Evolutionary conservation across 2,329 filamentous ascomycete species (phyloP).

Genomic region (Neofusicoccum parvum): DNA sequence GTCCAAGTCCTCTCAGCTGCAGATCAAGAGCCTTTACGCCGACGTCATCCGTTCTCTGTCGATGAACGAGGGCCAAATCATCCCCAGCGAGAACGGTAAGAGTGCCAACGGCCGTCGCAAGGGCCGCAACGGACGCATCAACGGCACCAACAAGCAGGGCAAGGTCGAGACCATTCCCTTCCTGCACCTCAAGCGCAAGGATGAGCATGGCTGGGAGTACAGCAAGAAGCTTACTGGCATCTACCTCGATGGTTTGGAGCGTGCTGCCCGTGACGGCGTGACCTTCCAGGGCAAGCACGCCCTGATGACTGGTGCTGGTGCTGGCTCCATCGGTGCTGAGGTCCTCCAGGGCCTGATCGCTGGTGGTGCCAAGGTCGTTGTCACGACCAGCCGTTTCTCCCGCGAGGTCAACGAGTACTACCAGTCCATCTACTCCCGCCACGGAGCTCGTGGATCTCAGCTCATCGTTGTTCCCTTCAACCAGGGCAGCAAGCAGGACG

Average conservation of each 20-base stretch:
- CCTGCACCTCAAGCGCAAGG: slow-evolving; percentile 93
- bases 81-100: slow-evolving; percentile 82
- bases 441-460: slow-evolving; percentile 90
- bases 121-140: slow-evolving; percentile 54
- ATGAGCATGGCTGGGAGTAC: slow-evolving; percentile 95
- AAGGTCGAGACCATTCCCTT: slow-evolving; percentile 98
- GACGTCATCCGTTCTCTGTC: slow-evolving; percentile 91
- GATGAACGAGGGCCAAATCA: slow-evolving; percentile 98
- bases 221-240: slow-evolving; percentile 96
- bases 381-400: slow-evolving; percentile 95
- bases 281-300: slow-evolving; percentile 94
- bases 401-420: slow-evolving; percentile 99
- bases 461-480: slow-evolving; percentile 99
- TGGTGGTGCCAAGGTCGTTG: slow-evolving; percentile 93
- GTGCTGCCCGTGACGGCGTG: slow-evolving; percentile 83
- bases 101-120: slow-evolving; percentile 61
- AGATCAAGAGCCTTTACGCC: slow-evolving; percentile 93
- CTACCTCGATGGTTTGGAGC: slow-evolving; percentile 89
- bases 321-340: slow-evolving; percentile 95
- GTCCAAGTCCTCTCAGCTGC: slow-evolving; percentile 91
- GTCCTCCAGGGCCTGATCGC: slow-evolving; percentile 95
- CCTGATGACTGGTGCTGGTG: slow-evolving; percentile 97
- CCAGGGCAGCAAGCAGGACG: slow-evolving; percentile 96
- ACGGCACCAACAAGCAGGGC: slow-evolving; percentile 67
- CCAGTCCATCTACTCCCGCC: slow-evolving; percentile 96